phyloP scores from a whole-genome alignment of 805 yeast species.

The Candida dendrica region DNA sequence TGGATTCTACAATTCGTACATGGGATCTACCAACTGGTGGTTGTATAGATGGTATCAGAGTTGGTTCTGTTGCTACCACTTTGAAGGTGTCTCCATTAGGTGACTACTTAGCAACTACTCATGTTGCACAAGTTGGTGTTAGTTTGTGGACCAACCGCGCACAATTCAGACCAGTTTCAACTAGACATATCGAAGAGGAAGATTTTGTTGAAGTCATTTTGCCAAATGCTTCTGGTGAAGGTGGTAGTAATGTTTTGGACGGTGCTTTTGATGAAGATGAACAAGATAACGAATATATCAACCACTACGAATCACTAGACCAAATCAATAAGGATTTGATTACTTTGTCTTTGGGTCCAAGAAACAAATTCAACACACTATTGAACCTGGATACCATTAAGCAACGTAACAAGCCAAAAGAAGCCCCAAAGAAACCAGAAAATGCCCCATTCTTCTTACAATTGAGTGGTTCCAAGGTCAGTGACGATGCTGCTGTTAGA shows the following conservation, averaged over 20 bases:
- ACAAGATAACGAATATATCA: slow-evolving; percentile 21
- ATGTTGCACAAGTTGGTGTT: slow-evolving; percentile 85
- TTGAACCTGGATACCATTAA: slow-evolving; percentile 78
- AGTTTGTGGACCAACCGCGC: slow-evolving; percentile 89
- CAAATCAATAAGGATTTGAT: slow-evolving; percentile 59
- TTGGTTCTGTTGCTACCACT: slow-evolving; percentile 74
- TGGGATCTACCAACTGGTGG: slow-evolving; percentile 98
- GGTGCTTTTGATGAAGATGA: slow-evolving; percentile 55
- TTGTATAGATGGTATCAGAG: slow-evolving; percentile 84
- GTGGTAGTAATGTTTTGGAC: slow-evolving; percentile 61
- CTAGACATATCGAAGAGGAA: slow-evolving; percentile 68
- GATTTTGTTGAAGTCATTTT: slow-evolving; percentile 57
- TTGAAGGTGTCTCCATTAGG: slow-evolving; percentile 81
- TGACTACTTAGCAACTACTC: slow-evolving; percentile 86
- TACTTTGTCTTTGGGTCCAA: slow-evolving; percentile 73
- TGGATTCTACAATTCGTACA: slow-evolving; percentile 85
- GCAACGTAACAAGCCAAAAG: slow-evolving; percentile 82
- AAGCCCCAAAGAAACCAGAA: slow-evolving; percentile 80
- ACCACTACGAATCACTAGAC: slow-evolving; percentile 42
- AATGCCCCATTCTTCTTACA: slow-evolving; percentile 77
- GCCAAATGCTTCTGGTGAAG: slow-evolving; percentile 77
- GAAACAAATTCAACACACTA: slow-evolving; percentile 71
- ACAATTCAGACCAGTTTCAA: slow-evolving; percentile 70
- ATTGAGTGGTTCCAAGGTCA: slow-evolving; percentile 57
- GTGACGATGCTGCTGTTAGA: slow-evolving; percentile 51